phyloP scores from a whole-genome alignment of 371 early-diverging fungal genomes.

The Lichtheimia hyalospora region DNA sequence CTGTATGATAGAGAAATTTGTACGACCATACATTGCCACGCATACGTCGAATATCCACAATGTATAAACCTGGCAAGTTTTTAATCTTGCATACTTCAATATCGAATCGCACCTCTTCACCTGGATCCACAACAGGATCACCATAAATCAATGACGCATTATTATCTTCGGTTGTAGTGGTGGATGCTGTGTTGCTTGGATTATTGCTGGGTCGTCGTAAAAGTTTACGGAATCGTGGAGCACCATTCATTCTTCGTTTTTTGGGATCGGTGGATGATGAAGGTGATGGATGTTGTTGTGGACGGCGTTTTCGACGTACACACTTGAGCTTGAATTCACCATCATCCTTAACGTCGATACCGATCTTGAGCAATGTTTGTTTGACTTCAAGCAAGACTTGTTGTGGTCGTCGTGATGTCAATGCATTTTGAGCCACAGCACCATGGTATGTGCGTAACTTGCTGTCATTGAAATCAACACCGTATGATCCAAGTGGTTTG shows the following conservation, averaged over 20 bases:
- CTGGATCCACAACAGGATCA: conserved; percentile 82
- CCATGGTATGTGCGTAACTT: conserved; percentile 79
- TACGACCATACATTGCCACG: conserved; percentile 93
- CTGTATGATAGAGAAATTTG: conserved; percentile 84
- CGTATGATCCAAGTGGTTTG: conserved; percentile 19
- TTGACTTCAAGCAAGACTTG: conserved; percentile 72
- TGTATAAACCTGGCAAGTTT: conserved; percentile 85
- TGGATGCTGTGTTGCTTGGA: background rate
- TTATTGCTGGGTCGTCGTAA: conserved; percentile 33
- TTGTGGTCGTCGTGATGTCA: conserved; percentile 72
- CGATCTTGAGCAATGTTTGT: conserved; percentile 61
- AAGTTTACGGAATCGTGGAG: conserved; percentile 29
- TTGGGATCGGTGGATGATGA: conserved; percentile 13
- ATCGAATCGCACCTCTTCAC: conserved; percentile 81
- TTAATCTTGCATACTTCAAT: conserved; percentile 89
- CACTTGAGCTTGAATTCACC: conserved; percentile 76
- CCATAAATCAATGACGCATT: conserved; percentile 72
- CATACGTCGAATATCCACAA: conserved; percentile 88
- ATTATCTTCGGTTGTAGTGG: background rate
- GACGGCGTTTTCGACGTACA: conserved; percentile 56
- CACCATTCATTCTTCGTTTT: conserved; percentile 18
- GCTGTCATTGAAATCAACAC: conserved; percentile 33
- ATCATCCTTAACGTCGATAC: conserved; percentile 72
- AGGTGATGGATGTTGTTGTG: background rate
- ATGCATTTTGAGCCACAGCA: conserved; percentile 74